These are phyloP conservation scores for Trichaptum fuscoviolaceum DNA, from an alignment of 768 basidiomycete species.

Conservation along the genomic window DNA sequence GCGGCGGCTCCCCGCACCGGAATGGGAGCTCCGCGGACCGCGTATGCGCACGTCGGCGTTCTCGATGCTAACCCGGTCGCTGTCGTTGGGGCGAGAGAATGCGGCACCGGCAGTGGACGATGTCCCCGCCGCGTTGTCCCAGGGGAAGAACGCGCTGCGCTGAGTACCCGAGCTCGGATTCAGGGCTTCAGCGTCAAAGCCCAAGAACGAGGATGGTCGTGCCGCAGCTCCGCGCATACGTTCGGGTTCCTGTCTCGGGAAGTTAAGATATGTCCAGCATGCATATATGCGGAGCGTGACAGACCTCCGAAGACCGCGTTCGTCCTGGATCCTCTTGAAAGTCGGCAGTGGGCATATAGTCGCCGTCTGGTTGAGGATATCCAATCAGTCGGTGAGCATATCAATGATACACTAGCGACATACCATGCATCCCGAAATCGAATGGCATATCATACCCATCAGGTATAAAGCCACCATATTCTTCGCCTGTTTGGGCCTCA, in stretches of 20 bases:
- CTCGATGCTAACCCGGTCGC: constrained; percentile 45
- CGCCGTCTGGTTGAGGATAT: neutral
- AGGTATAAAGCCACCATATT: neutral
- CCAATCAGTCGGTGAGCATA: neutral
- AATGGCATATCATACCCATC: constrained; percentile 1
- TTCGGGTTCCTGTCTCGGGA: constrained; percentile 65
- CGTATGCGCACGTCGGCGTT: constrained; percentile 48
- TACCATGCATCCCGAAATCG: neutral
- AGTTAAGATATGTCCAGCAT: neutral
- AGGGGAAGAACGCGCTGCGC: constrained; percentile 69
- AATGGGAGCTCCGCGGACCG: constrained; percentile 35
- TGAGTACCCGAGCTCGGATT: constrained; percentile 49
- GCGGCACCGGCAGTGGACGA: constrained; percentile 42
- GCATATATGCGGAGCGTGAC: constrained; percentile 7
- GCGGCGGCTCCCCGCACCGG: constrained; percentile 39
- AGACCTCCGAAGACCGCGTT: constrained; percentile 58
- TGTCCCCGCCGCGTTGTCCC: constrained; percentile 72
- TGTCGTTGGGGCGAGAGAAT: constrained; percentile 28
- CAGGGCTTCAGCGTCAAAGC: constrained; percentile 36
- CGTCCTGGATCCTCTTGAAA: constrained; percentile 20
- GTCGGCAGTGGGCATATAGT: constrained; percentile 6
- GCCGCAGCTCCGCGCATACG: constrained; percentile 70
- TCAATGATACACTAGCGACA: neutral
- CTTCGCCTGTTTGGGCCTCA: neutral
- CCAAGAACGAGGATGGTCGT: constrained; percentile 45